Base-by-base conservation (phyloP, 768 basidiomycete genomes). In the Pisolithus microcarpus region DNA sequence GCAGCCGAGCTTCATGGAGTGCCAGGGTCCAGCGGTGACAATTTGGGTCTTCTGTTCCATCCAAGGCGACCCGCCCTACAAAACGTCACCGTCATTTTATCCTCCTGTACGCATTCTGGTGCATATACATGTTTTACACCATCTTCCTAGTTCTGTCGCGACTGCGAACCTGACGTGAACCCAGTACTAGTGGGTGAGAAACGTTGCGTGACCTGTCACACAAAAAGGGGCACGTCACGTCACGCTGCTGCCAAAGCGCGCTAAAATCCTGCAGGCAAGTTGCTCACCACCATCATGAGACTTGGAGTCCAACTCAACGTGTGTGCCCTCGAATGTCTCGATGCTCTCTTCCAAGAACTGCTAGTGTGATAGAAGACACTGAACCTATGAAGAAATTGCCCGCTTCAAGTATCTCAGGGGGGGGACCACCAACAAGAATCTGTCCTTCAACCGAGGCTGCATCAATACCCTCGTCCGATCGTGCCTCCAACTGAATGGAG, bases 261-360 rank as follows among this genome's bases (percentile, higher is more conserved):
- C 26, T 23, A 30, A 51, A 46, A 51, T 46, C 43, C 40, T 23
- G 28, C 42, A 53, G 53, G 53, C 53, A 38, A 54, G 53, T 54
- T 26, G 19, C 38, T 48, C 40, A 52, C 47, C 39, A 38, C 46
- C 26, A 52, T 46, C 53, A 54, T 52, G 36, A 52, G 39, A 13
- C 46, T 37, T 45, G 45, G 38, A 39, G 36, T 52, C 21, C 53
- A 26, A 51, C 45, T 54, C 53, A 54, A 43, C 44, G 38, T 44
- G 53, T 51, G 50, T 54, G 26, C 26, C 36, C 49, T 28, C 49
- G 26, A 54, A 38, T 30, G 11, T 28, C 28, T 26, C 52, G 31
- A 46, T 28, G 3, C 19, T 46, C n/a, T 42, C 16, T 42, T 23
- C 26, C 26, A 7, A 26, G 47, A n/a, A 31, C 23, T 40, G 5